phyloP scores from a whole-genome alignment of 768 basidiomycete genomes.

The Coprinopsis marcescibilis region DNA sequence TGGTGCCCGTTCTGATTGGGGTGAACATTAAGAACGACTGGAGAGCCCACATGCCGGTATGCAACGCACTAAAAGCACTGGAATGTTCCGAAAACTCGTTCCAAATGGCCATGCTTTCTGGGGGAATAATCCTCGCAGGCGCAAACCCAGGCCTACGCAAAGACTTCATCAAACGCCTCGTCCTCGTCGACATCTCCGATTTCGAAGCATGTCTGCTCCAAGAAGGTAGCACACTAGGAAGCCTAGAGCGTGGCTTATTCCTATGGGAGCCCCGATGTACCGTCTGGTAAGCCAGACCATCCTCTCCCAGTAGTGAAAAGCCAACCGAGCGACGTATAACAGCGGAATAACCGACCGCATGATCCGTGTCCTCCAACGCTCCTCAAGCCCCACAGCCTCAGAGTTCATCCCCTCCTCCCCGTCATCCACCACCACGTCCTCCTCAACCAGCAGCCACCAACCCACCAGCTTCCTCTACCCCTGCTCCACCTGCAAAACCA shows the following conservation, averaged over 20 bases:
- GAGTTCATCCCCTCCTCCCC: no score
- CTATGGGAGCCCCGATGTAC: conserved; percentile 25
- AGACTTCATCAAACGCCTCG: conserved; percentile 14
- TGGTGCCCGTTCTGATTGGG: background rate
- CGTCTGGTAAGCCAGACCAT: conserved; percentile 19
- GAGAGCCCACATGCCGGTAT: conserved; percentile 26
- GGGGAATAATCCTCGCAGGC: background rate
- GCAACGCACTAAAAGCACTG: conserved; percentile 24
- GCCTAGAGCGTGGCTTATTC: conserved; percentile 22
- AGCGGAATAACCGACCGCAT: conserved; percentile 24
- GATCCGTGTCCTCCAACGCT: conserved; percentile 17
- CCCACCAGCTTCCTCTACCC: conserved; percentile 13
- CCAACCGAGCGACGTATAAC: background rate
- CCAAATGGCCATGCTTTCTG: conserved; percentile 7
- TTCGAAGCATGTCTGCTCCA: conserved; percentile 10
- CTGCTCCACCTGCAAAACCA: conserved; percentile 22
- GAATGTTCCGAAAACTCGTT: conserved; percentile 13
- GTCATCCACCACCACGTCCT: no score
- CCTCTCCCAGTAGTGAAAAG: background rate
- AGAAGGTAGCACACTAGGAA: conserved; percentile 12
- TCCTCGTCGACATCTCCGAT: conserved; percentile 8
- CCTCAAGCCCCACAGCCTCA: background rate
- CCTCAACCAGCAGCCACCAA: background rate
- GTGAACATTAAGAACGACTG: conserved; percentile 21
- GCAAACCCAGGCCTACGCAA: conserved; percentile 1